phyloP scores from a whole-genome alignment of 805 yeast species.

The Metschnikowia picachoensis region DNA sequence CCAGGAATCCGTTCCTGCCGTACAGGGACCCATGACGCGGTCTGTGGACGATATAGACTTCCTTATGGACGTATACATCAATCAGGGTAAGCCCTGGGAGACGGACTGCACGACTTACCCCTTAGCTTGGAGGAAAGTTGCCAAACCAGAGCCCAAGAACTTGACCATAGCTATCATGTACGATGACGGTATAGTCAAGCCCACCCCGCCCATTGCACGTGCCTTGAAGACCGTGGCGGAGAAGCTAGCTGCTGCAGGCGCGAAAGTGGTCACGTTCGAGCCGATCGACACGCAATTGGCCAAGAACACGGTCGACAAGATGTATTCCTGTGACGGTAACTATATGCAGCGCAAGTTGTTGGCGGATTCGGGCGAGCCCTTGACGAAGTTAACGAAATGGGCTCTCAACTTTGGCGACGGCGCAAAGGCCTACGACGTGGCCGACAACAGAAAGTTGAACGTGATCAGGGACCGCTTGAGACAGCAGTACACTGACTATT shows the following conservation, averaged over 20 bases:
- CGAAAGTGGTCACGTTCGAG: conserved; percentile 49
- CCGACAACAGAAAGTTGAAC: conserved; percentile 56
- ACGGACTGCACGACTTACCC: conserved; percentile 46
- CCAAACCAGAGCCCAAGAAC: conserved; percentile 33
- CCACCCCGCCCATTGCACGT: conserved; percentile 61
- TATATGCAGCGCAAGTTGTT: conserved; percentile 49
- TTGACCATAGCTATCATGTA: conserved; percentile 59
- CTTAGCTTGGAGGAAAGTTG: conserved; percentile 50
- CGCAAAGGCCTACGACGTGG: conserved; percentile 39
- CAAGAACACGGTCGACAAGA: conserved; percentile 50
- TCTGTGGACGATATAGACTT: conserved; percentile 63
- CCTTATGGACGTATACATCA: conserved; percentile 60
- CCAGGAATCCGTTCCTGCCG: conserved; percentile 62
- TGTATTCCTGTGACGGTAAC: conserved; percentile 71
- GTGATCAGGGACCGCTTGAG: conserved; percentile 54
- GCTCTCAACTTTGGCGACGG: conserved; percentile 57
- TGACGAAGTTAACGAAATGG: conserved; percentile 60
- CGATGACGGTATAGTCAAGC: conserved; percentile 63
- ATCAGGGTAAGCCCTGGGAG: conserved; percentile 63
- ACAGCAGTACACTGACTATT: conserved; percentile 50
- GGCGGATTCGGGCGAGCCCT: conserved; percentile 65
- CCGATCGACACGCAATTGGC: conserved; percentile 59
- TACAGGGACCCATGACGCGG: conserved; percentile 66
- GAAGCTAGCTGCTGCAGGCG: conserved; percentile 57
- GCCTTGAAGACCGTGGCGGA: conserved; percentile 48